A percentile compares a stretch with the other conserved stretches of the same genome.
Conservation (phyloP, 106 monocot genomes). For the Dioscorea dumetorum region DNA sequence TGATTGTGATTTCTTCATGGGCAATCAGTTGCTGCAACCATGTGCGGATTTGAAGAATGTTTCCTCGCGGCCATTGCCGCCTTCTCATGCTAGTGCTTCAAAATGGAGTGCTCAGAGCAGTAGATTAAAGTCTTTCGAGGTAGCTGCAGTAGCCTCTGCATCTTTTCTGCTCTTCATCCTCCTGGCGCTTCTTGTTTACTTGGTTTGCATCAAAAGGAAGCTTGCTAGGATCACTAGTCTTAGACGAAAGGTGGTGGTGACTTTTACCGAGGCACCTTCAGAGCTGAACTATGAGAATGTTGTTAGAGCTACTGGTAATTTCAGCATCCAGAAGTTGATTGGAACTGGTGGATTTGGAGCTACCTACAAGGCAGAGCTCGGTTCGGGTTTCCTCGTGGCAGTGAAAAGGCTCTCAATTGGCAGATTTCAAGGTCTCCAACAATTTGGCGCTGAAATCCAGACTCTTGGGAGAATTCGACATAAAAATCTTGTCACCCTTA, state of each 20-base stretch:
- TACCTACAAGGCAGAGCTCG: conserved; percentile 64
- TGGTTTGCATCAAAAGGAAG: conserved; percentile 28
- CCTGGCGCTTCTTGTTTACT: conserved; percentile 22
- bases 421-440: conserved; percentile 53
- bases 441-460: conserved; percentile 66
- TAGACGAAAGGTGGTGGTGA: conserved; percentile 39
- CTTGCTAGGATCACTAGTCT: conserved; percentile 14
- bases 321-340: conserved; percentile 57
- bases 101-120: neutral
- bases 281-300: conserved; percentile 52
- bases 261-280: conserved; percentile 38
- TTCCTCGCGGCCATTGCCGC: neutral
- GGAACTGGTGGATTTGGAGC: conserved; percentile 71
- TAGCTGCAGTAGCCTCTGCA: conserved; percentile 27
- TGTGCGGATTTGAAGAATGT: conserved; percentile 15
- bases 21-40: conserved; percentile 40
- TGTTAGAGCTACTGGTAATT: conserved; percentile 41
- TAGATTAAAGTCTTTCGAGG: conserved; percentile 16
- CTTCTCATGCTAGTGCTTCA: neutral
- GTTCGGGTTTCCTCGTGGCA: conserved; percentile 47
- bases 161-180: conserved; percentile 26
- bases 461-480: conserved; percentile 57
- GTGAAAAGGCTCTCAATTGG: conserved; percentile 65
- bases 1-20: conserved; percentile 39
- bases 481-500: conserved; percentile 61